Evolutionary conservation across 441 rosid genomes (phyloP).

Genomic region (Mallotus japonicus): DNA sequence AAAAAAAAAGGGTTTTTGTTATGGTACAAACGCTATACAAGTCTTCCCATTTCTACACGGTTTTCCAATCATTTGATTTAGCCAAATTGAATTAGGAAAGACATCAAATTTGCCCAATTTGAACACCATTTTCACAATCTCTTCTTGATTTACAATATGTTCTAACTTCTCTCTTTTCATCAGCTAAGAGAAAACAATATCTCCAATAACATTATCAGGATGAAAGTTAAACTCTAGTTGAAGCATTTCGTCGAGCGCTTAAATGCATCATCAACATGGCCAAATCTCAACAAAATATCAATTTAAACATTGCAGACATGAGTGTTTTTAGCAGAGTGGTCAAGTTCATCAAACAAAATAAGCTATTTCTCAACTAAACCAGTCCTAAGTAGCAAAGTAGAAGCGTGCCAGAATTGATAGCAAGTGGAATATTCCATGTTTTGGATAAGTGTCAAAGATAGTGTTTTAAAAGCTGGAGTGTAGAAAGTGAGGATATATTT

Average conservation of each 20-base stretch:
- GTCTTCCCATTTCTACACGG: constrained; percentile 18
- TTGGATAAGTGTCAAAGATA: too few relatives aligned
- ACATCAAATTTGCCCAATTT: constrained; percentile 38
- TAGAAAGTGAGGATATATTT: too few relatives aligned
- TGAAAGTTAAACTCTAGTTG: constrained; percentile 32
- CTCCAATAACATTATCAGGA: constrained; percentile 46
- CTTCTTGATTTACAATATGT: constrained; percentile 13
- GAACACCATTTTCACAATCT: constrained; percentile 39
- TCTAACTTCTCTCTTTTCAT: constrained; percentile 4
- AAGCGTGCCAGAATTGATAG: constrained; percentile 40
- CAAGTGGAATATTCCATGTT: constrained; percentile 50
- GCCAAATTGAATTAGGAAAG: too few relatives aligned
- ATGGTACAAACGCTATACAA: too few relatives aligned
- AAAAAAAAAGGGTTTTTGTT: too few relatives aligned
- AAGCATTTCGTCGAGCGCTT: constrained; percentile 92
- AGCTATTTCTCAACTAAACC: too few relatives aligned
- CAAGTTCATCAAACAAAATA: constrained; percentile 44
- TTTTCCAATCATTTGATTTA: too few relatives aligned
- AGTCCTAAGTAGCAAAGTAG: too few relatives aligned
- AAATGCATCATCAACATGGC: constrained; percentile 47
- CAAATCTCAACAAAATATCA: constrained; percentile 30
- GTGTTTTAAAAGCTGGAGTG: too few relatives aligned
- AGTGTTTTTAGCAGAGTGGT: constrained; percentile 30
- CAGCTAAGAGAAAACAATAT: constrained; percentile 42
- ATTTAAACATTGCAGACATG: constrained; percentile 44